Evolutionary conservation across 2,329 filamentous ascomycete genomes (phyloP), one percentile per base, ranked within the genome.

Genomic region (Hymenoscyphus albidus): DNA sequence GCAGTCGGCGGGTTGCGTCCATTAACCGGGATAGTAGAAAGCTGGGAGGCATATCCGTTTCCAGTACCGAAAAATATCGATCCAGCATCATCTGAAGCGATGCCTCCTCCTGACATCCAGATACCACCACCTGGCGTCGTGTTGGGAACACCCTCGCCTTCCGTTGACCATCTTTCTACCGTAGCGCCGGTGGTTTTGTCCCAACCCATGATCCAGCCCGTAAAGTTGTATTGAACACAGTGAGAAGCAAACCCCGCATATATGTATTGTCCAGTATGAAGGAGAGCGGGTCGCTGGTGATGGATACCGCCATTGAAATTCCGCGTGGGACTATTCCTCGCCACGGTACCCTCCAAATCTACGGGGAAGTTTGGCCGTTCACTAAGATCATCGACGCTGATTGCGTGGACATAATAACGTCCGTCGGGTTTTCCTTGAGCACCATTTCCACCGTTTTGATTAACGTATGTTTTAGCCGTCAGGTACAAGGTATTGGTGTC

Each of bases 221-320:
- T 82, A 62, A 81, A 82, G 69, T 82, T 82, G 71, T 79, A 82
- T 68, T 80, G 77, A 9, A 82, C 80, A 63, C 81, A 83, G 70
- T 83, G 80, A n/a, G 79, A 81, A 0, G 79, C 80, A 67, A 80
- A 83, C 2, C 80, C 80, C 12, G 80, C 80, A 65, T 82, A 82
- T 38, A 83, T 75, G 66, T 76, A 81, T 60, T 81, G 72, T n/a
- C 78, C 78, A 9, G 78, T 73, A 54, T 80, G 79, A 18, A 82
- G 71, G n/a, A 82, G 71, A 5, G 76, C 80, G 1, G 80, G 80
- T 4, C 80, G 76, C 66, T 81, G 79, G 65, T 80, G 79, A 44
- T 81, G 78, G 65, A 80, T 82, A 51, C 80, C 81, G 12, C 79
- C 78, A 59, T 79, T 76, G 72, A 82, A 82, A 67, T 74, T 77